Base-by-base conservation (phyloP, 768 basidiomycete genomes). In the Fistulinella prunicolor region DNA sequence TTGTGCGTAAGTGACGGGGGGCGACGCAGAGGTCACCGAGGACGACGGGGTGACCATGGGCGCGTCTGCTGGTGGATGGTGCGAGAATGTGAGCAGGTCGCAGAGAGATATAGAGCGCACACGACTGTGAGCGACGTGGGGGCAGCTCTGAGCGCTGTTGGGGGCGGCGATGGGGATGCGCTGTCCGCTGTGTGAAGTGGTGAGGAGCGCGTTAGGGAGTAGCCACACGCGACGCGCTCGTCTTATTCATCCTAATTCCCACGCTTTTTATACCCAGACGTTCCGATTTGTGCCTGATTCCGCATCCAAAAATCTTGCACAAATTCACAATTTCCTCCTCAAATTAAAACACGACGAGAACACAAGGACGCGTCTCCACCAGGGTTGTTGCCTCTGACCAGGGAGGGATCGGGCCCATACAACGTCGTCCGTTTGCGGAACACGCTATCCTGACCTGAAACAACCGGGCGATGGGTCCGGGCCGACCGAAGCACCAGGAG, bases 1-100 rank as follows among this genome's bases (percentile, higher is more conserved):
- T 49, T 76, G 75, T 49, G 81, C 72, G 73, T 79, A 86, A 63
- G 78, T 68, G 65, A 83, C 74, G 54, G 83, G 83, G 21, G 89
- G 89, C 42, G 89, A 91, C 60, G 85, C 82, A 49, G 88, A 89
- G 64, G 89, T 90, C 59, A 85, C 78, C 53, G 87, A 86, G 58
- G 86, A 89, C 52, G 85, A 81, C 48, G 89, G 85, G 32, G 87
- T 84, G 60, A 86, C 82, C 88, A 89, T 90, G 53, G 51, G 65
- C 65, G 65, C 67, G 67, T 60, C 66, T 24, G 47, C 10, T 38
- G 42, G 7, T 44, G 44, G 20, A 20, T 35, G 10, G n/a, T 9
- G n/a, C 10, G 22, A 43, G 55, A 29, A 44, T 54, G 58, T 56
- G 52, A 53, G 53, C 59, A 55, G 38, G 20, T 36, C 14, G 52